Evolutionary conservation across 208 protist species (phyloP).

Genomic region (Leishmania martiniquensis): DNA sequence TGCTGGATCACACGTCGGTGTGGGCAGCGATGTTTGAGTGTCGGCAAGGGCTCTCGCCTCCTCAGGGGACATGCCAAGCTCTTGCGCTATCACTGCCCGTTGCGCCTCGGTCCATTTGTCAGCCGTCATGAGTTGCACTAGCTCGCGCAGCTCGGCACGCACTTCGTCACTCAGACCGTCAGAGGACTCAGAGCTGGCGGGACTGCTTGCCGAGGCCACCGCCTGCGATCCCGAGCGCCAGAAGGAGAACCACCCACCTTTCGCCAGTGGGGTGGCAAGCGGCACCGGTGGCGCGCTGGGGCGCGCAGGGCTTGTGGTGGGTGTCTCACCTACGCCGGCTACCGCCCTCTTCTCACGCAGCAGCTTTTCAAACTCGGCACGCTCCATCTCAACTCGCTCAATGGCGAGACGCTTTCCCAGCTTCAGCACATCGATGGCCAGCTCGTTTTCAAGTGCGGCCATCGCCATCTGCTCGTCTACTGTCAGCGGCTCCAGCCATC

Average conservation of each 20-base stretch:
- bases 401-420: conserved; percentile 54
- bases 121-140: conserved; percentile 60
- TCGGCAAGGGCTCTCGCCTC: conserved; percentile 45
- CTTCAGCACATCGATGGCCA: conserved; percentile 65
- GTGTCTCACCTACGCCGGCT: background rate
- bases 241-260: conserved; percentile 26
- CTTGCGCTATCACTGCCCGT: conserved; percentile 62
- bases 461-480: conserved; percentile 37
- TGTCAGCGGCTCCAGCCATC: conserved; percentile 50
- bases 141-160: conserved; percentile 51
- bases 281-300: background rate
- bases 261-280: background rate
- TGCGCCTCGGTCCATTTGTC: conserved; percentile 62
- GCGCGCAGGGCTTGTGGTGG: background rate
- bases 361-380: conserved; percentile 37
- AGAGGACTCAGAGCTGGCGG: background rate
- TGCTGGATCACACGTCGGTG: background rate
- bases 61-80: conserved; percentile 60
- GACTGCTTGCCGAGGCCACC: conserved; percentile 1
- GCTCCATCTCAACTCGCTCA: conserved; percentile 36
- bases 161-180: conserved; percentile 36
- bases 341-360: conserved; percentile 21
- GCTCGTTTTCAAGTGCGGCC: conserved; percentile 46
- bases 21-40: background rate
- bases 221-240: conserved; percentile 16